Evolutionary conservation across 768 basidiomycete genomes (phyloP).

Genomic region (Mycena alexandri): DNA sequence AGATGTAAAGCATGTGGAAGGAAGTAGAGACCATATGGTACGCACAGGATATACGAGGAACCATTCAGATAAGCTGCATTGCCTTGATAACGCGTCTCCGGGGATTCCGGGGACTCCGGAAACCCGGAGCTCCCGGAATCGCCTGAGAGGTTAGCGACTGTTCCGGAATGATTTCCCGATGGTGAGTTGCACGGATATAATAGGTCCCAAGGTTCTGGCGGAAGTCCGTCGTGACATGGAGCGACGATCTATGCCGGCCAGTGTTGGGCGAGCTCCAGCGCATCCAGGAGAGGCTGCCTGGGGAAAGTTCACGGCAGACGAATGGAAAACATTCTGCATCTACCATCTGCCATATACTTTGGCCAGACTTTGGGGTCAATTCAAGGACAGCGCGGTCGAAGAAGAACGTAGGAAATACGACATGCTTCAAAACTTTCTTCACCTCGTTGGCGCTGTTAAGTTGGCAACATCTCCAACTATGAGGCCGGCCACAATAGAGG

Average conservation of each 20-base stretch:
- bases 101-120: too few species aligned
- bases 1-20: too few species aligned
- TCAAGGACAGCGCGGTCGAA: not conserved
- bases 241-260: constrained; percentile 42
- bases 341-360: constrained; percentile 54
- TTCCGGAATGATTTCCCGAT: too few species aligned
- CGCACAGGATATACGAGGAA: too few species aligned
- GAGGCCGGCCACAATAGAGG: constrained; percentile 37
- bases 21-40: too few species aligned
- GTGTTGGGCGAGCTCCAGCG: constrained; percentile 40
- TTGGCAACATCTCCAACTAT: constrained; percentile 44
- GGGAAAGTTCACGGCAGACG: constrained; percentile 50
- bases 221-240: constrained; percentile 43
- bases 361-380: constrained; percentile 49
- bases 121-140: too few species aligned
- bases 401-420: constrained; percentile 24
- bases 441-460: constrained; percentile 50
- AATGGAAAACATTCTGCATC: constrained; percentile 51
- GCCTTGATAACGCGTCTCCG: too few species aligned
- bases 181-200: too few species aligned
- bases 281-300: constrained; percentile 40
- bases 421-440: constrained; percentile 50
- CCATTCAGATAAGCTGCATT: too few species aligned
- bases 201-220: constrained; percentile 29
- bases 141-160: too few species aligned